phyloP scores from a whole-genome alignment of 2,329 filamentous ascomycete genomes.

The Scleromitrula shiraiana region DNA sequence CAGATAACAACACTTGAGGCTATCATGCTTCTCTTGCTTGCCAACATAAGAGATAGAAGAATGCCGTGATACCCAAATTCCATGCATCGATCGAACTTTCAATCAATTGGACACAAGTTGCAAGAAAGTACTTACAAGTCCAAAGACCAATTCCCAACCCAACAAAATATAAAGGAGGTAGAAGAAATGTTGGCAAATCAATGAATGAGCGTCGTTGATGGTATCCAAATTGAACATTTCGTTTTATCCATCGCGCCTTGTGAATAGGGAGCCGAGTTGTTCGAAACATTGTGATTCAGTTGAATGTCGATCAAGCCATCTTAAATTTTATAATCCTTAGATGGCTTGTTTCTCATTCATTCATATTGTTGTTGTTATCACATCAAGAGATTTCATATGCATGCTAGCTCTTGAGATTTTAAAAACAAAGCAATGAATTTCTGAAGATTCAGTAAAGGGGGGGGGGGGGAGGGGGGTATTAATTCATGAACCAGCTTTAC shows the following conservation, averaged over 20 bases:
- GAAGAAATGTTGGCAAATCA: constrained; percentile 17
- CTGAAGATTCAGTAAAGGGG: no score
- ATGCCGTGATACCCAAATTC: no score
- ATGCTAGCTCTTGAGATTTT: no score
- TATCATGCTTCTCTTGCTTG: no score
- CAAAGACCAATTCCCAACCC: constrained; percentile 59
- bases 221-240: neutral
- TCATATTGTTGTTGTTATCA: neutral
- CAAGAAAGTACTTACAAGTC: constrained; percentile 30
- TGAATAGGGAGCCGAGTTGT: neutral
- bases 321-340: neutral
- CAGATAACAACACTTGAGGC: neutral
- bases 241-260: neutral
- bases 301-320: no score
- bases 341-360: neutral
- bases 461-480: no score
- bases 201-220: constrained; percentile 14
- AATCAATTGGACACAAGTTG: neutral
- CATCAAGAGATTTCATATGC: no score
- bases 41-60: no score
- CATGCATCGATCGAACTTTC: neutral
- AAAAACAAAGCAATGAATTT: no score
- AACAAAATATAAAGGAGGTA: constrained; percentile 54
- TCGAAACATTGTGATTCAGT: constrained; percentile 3
- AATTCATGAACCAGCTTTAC: no score